A percentile compares a stretch with the other conserved stretches of the same genome.
phyloP scores from a whole-genome alignment of 2,329 filamentous ascomycete species.

The Colletotrichum godetiae region DNA sequence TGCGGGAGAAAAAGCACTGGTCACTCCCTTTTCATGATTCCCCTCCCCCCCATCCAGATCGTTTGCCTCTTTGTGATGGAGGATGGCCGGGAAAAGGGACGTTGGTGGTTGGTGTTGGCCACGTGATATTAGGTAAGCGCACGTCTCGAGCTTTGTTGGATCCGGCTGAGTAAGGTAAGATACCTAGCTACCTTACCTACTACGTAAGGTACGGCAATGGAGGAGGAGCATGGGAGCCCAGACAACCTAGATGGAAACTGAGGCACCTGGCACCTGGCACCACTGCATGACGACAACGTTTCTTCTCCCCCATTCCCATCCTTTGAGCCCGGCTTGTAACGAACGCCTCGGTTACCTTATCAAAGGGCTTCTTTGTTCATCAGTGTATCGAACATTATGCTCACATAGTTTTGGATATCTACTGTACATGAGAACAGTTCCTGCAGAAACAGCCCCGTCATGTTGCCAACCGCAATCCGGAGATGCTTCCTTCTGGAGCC shows the following conservation, averaged over 20 bases:
- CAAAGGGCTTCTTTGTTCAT: not conserved
- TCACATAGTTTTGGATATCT: too few species aligned
- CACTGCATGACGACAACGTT: conserved; percentile 25
- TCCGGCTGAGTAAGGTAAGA: not conserved
- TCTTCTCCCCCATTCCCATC: not conserved
- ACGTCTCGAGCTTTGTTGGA: not conserved
- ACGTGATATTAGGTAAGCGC: conserved; percentile 25
- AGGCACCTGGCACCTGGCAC: too few species aligned
- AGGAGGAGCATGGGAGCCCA: not conserved
- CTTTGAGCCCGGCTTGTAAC: not conserved
- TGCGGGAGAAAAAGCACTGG: conserved; percentile 23
- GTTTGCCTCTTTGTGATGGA: conserved; percentile 32
- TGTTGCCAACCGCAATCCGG: not conserved
- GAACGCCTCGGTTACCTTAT: not conserved
- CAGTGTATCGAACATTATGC: not conserved
- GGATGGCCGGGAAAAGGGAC: conserved; percentile 29
- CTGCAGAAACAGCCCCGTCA: not conserved
- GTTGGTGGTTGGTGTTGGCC: conserved; percentile 19
- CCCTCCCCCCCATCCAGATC: conserved; percentile 25
- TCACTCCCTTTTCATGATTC: conserved; percentile 27
- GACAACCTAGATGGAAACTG: not conserved
- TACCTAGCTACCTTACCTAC: too few species aligned
- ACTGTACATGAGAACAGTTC: too few species aligned
- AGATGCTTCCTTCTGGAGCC: not conserved
- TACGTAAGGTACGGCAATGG: too few species aligned